phyloP scores from a whole-genome alignment of 2,329 filamentous ascomycete genomes.

The Fusarium tupiense region DNA sequence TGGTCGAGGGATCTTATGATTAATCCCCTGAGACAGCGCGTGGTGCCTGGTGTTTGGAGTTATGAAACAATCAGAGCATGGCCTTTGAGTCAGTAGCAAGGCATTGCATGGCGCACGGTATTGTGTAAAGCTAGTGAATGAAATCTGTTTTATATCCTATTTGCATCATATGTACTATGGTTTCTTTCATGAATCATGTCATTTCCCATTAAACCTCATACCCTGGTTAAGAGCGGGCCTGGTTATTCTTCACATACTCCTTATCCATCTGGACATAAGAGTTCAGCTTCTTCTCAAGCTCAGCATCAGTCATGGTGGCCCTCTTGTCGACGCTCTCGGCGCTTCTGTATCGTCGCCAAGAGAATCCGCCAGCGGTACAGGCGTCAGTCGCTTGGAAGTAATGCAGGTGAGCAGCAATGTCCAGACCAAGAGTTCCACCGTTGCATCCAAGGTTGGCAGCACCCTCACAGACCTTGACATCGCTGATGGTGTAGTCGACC shows the following conservation, averaged over 20 bases:
- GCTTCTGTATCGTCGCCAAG: slow-evolving; percentile 41
- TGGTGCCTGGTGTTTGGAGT: slow-evolving; percentile 12
- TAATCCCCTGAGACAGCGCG: slow-evolving; percentile 10
- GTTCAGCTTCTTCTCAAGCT: slow-evolving; percentile 52
- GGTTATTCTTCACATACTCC: slow-evolving; percentile 40
- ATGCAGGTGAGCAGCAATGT: slow-evolving; percentile 56
- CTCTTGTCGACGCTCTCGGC: not conserved
- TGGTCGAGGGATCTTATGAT: slow-evolving; percentile 58
- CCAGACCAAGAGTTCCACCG: slow-evolving; percentile 57
- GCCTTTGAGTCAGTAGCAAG: not conserved
- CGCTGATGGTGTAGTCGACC: slow-evolving; percentile 49
- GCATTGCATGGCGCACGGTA: slow-evolving; percentile 8
- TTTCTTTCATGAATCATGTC: not conserved
- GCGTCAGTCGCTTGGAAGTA: slow-evolving; percentile 59
- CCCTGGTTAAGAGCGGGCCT: slow-evolving; percentile 7
- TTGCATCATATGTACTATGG: slow-evolving; percentile 1
- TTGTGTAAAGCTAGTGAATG: not conserved
- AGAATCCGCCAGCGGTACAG: slow-evolving; percentile 47
- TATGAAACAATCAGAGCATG: not conserved
- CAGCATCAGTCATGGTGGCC: slow-evolving; percentile 45
- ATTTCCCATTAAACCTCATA: not conserved
- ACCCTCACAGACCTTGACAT: slow-evolving; percentile 61
- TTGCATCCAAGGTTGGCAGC: slow-evolving; percentile 61
- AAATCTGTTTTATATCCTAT: not conserved
- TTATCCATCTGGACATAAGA: slow-evolving; percentile 50